phyloP scores from a whole-genome alignment of 495 filamentous ascomycete genomes.

The Trichodelitschia bisporula region DNA sequence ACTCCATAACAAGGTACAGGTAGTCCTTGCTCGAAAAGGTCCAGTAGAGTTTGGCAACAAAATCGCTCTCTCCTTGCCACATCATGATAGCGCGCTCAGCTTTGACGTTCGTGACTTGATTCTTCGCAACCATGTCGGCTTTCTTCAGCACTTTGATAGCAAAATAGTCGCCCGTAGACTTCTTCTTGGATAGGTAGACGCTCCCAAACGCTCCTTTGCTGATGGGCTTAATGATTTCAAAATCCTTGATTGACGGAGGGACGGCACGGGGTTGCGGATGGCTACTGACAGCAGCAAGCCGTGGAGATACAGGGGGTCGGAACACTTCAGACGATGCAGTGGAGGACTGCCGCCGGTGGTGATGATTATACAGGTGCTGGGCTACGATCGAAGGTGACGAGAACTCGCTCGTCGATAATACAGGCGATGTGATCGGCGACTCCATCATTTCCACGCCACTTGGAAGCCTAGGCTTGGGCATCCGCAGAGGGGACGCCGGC shows the following conservation, averaged over 20 bases:
- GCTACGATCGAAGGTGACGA: slow-evolving; percentile 35
- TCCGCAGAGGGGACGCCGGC: slow-evolving; percentile 70
- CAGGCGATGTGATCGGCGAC: slow-evolving; percentile 75
- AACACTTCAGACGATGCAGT: slow-evolving; percentile 44
- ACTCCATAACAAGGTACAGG: slow-evolving; percentile 97
- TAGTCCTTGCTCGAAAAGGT: slow-evolving; percentile 99
- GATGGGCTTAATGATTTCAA: slow-evolving; percentile 98
- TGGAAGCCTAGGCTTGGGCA: slow-evolving; percentile 61
- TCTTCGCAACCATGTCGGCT: slow-evolving; percentile 98
- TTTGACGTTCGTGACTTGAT: slow-evolving; percentile 97
- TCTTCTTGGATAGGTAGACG: slow-evolving; percentile 94
- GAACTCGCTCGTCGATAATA: slow-evolving; percentile 58
- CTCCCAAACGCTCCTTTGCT: slow-evolving; percentile 98
- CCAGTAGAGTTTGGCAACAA: slow-evolving; percentile 97
- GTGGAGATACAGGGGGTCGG: slow-evolving; percentile 52
- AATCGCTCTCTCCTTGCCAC: slow-evolving; percentile 99
- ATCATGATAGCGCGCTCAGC: slow-evolving; percentile 99
- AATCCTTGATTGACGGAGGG: slow-evolving; percentile 92
- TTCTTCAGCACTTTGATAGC: slow-evolving; percentile 97
- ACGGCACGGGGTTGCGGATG: slow-evolving; percentile 51
- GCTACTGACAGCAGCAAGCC: slow-evolving; percentile 40
- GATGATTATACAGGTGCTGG: slow-evolving; percentile 24
- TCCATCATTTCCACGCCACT: slow-evolving; percentile 47
- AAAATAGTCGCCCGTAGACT: slow-evolving; percentile 91
- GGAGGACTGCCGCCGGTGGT: slow-evolving; percentile 84